Base-by-base conservation (phyloP, 2,329 filamentous ascomycete genomes). In the Lojkania enalia region DNA sequence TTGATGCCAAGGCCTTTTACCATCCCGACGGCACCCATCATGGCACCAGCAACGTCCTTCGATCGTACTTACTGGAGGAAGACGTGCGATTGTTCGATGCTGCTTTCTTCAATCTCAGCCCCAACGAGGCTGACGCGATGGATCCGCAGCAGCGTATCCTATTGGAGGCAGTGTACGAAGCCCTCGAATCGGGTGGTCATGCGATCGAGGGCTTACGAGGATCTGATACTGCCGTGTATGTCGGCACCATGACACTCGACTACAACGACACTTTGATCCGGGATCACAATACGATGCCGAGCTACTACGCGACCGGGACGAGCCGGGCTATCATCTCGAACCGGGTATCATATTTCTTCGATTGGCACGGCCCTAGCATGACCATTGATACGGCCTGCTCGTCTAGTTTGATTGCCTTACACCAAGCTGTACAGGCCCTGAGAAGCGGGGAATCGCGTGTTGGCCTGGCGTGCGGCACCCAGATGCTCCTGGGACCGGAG, bases 341-440 rank as follows among this genome's bases (percentile, higher is more conserved):
- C 36, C 58, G 68, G 0, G 35, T 71, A 2, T 67, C 63, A 2
- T 67, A 67, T 51, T 64, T 67, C 41, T 69, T 68, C 29, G 60
- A 71, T 38, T 58, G 66, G 6, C 52, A 57, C 7, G 69, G 67
- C 1, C 61, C 66, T 2, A 59, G 55, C 31, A 61, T 70, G 31
- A 70, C 64, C 15, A 41, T 71, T 18, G 68, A 71, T 31, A 72
- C 70, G 5, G 69, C 64, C 1, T 72, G 69, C 42, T 69, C 65
- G 0, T 63, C 61, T 0, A 59, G 54, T 39, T 29, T 71, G 31
- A 62, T 29, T 46, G 69, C 53, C 13, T 57, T 51, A 45, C 67
- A 61, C 33, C 21, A 46, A 19, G 58, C 50, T 3, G 47, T 51
- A 9, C 20, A 39, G 12, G 40, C 42, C 1, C 37, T 61, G 20